phyloP scores from a whole-genome alignment of 2,329 filamentous ascomycete genomes.

The Ampelomyces quisqualis region DNA sequence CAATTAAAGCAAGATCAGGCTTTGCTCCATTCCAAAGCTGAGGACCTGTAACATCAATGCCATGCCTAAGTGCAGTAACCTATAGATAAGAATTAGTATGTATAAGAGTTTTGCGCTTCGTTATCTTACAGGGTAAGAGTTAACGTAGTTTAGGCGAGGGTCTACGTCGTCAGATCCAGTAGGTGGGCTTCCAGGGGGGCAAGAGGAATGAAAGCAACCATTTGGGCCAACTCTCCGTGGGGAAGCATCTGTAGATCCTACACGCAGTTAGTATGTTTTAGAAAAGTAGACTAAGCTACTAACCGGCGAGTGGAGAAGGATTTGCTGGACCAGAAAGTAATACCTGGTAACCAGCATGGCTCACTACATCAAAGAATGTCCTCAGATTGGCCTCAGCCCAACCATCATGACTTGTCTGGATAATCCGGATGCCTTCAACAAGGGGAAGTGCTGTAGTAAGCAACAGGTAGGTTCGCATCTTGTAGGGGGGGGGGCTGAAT shows the following conservation, averaged over 20 bases:
- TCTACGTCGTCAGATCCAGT: slow-evolving; percentile 59
- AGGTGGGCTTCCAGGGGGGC: slow-evolving; percentile 57
- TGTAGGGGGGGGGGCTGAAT: no score
- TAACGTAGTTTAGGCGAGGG: slow-evolving; percentile 68
- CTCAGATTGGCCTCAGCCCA: slow-evolving; percentile 71
- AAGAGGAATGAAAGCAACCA: slow-evolving; percentile 64
- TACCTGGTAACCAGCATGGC: slow-evolving; percentile 58
- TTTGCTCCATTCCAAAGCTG: slow-evolving; percentile 54
- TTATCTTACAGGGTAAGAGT: slow-evolving; percentile 59
- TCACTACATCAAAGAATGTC: slow-evolving; percentile 59
- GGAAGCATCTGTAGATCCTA: slow-evolving; percentile 56
- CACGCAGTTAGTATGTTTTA: background rate
- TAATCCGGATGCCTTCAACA: slow-evolving; percentile 35
- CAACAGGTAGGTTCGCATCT: slow-evolving; percentile 31
- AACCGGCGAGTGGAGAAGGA: slow-evolving; percentile 64
- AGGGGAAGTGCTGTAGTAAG: slow-evolving; percentile 30
- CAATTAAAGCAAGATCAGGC: slow-evolving; percentile 65
- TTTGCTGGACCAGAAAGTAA: slow-evolving; percentile 67
- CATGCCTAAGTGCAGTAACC: slow-evolving; percentile 62
- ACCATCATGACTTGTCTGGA: slow-evolving; percentile 71
- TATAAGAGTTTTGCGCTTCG: slow-evolving; percentile 21
- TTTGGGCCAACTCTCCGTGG: slow-evolving; percentile 50
- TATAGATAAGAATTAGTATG: no score
- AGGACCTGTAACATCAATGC: slow-evolving; percentile 59
- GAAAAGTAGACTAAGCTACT: slow-evolving; percentile 8